Conservation (phyloP, 2,329 filamentous ascomycete species). For the Colletotrichum gloeosporioides region DNA sequence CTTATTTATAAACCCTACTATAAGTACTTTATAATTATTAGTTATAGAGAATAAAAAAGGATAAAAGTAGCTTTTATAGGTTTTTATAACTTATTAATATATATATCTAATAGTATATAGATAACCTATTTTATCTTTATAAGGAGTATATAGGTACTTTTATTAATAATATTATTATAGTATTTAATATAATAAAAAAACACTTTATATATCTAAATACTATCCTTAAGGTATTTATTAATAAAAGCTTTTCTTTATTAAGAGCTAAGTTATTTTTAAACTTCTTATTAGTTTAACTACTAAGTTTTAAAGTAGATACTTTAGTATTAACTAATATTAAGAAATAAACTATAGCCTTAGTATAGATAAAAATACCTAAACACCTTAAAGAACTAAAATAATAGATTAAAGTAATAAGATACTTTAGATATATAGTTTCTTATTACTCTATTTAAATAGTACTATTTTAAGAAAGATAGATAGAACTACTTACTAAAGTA, state of each 20-base stretch:
- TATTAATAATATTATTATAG: not conserved
- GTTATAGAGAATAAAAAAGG: not conserved
- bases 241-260: not conserved
- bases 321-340: too few species aligned
- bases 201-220: too few species aligned
- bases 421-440: rapidly evolving
- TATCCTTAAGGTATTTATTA: not conserved
- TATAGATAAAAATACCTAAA: not conserved
- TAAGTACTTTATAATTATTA: not conserved
- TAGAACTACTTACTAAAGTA: not conserved
- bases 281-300: not conserved
- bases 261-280: rapidly evolving
- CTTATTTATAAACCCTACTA: not conserved
- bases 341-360: not conserved
- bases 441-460: not conserved
- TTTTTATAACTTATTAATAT: not conserved
- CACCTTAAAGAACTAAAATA: not conserved
- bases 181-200: too few species aligned
- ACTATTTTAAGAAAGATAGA: not conserved
- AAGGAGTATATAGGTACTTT: too few species aligned
- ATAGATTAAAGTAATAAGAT: not conserved
- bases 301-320: rapidly evolving
- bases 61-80: not conserved
- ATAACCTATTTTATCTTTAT: too few species aligned
- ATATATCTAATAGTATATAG: not conserved